Conservation (phyloP, 2,329 filamentous ascomycete genomes). For the Ophiostoma piceae region DNA sequence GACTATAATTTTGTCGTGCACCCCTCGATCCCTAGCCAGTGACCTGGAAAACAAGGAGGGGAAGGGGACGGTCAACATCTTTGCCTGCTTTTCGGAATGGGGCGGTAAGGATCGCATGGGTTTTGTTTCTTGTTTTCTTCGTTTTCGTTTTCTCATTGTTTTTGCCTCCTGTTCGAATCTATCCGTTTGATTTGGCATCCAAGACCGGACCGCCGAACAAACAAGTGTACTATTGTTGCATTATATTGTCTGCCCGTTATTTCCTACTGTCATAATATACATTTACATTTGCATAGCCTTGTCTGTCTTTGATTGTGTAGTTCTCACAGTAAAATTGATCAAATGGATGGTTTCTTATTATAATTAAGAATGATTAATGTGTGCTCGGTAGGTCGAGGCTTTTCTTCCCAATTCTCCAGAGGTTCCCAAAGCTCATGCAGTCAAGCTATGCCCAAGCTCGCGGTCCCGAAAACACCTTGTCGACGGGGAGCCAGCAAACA, state of each 20-base stretch:
- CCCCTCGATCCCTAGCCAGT: not conserved
- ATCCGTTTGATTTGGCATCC: slow-evolving; percentile 20
- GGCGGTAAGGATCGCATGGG: slow-evolving; percentile 24
- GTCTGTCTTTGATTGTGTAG: not conserved
- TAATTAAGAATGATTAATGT: slow-evolving; percentile 1
- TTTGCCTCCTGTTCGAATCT: slow-evolving; percentile 23
- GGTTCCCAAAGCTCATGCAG: not conserved
- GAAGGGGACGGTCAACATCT: slow-evolving; percentile 1
- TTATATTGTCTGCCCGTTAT: slow-evolving; percentile 30
- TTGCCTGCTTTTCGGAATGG: slow-evolving; percentile 19
- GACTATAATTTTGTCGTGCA: slow-evolving; percentile 20
- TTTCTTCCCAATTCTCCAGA: not conserved
- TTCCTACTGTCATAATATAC: slow-evolving; percentile 19
- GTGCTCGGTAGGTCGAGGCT: slow-evolving; percentile 15
- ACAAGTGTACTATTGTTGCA: slow-evolving; percentile 50
- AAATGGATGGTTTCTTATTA: not conserved
- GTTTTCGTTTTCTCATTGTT: slow-evolving; percentile 8
- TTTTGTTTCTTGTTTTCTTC: slow-evolving; percentile 20
- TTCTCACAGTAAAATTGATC: not conserved
- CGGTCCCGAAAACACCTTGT: not conserved
- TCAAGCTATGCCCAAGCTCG: not conserved
- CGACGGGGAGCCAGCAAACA: not conserved
- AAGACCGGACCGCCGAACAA: slow-evolving; percentile 25
- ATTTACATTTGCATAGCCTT: slow-evolving; percentile 11
- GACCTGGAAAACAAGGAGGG: slow-evolving; percentile 10